Conservation (phyloP, 306 rosid genomes). For the Casuarina cunninghamiana region DNA sequence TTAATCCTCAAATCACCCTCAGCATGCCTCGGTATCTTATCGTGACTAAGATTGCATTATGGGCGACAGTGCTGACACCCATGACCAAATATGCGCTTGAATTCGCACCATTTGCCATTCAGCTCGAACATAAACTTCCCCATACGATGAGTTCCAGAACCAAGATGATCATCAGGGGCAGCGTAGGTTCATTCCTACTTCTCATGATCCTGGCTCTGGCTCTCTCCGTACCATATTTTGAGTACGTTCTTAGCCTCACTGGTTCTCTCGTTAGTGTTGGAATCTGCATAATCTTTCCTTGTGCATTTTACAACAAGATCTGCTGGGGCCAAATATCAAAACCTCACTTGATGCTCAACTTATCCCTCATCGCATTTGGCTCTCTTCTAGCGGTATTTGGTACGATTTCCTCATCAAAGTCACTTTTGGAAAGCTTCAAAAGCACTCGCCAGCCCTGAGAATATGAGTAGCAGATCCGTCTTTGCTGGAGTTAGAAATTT, state of each 20-base stretch:
- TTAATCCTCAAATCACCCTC: constrained; percentile 67
- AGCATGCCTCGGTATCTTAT: constrained; percentile 59
- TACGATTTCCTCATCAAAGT: constrained; percentile 54
- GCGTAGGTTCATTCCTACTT: constrained; percentile 49
- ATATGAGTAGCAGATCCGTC: neutral
- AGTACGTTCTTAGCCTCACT: constrained; percentile 66
- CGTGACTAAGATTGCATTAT: constrained; percentile 58
- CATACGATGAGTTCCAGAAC: constrained; percentile 36
- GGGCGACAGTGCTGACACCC: constrained; percentile 80
- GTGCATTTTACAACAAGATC: constrained; percentile 62
- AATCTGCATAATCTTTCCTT: constrained; percentile 51
- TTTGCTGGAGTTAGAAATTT: neutral
- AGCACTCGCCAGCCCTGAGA: constrained; percentile 26
- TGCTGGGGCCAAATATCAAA: constrained; percentile 55
- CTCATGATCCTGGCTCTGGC: constrained; percentile 56
- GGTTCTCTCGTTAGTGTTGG: constrained; percentile 60
- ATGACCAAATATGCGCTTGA: constrained; percentile 83
- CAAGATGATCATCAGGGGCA: constrained; percentile 46
- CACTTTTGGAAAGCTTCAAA: constrained; percentile 31
- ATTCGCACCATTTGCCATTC: constrained; percentile 68
- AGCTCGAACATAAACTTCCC: constrained; percentile 59
- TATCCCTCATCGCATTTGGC: constrained; percentile 42
- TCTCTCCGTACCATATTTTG: constrained; percentile 64
- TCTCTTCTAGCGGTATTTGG: constrained; percentile 54
- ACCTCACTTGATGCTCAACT: constrained; percentile 40